These are phyloP conservation scores for Kwoniella sp. DNA, from an alignment of 768 basidiomycete species.

Conservation along the genomic window DNA sequence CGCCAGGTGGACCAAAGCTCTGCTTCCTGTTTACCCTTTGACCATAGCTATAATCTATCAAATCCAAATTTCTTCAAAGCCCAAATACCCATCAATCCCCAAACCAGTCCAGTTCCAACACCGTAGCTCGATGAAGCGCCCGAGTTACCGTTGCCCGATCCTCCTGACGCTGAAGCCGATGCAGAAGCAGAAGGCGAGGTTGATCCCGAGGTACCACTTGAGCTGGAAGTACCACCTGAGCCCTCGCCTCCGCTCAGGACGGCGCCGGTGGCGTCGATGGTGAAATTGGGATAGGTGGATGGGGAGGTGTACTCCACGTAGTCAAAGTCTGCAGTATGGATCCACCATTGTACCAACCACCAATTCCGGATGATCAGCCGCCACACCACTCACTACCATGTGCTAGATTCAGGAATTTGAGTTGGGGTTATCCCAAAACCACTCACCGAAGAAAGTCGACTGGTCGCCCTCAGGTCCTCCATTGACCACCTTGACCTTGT, in stretches of 20 bases:
- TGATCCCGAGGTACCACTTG: neutral
- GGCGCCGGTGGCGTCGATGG: conserved; percentile 19
- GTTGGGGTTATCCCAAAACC: neutral
- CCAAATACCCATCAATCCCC: conserved; percentile 16
- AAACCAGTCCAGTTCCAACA: neutral
- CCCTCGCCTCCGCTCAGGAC: conserved; percentile 5
- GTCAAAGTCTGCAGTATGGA: conserved; percentile 31
- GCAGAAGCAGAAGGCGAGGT: neutral
- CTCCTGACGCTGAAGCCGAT: neutral
- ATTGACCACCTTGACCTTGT: conserved; percentile 45
- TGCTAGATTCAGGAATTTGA: neutral
- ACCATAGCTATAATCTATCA: conserved; percentile 3
- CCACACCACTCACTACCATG: neutral
- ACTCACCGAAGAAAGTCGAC: conserved; percentile 50
- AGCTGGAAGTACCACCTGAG: neutral
- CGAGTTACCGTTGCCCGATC: neutral
- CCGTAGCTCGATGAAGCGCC: neutral
- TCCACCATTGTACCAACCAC: neutral
- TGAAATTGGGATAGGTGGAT: conserved; percentile 21
- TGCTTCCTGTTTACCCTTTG: no score
- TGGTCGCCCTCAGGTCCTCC: conserved; percentile 29
- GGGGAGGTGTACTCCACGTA: conserved; percentile 35
- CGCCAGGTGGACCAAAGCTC: no score
- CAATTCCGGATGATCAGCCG: no score
- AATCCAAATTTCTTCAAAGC: conserved; percentile 8